phyloP scores from a whole-genome alignment of 2,329 filamentous ascomycete genomes.

The Cladosporium colombiae region DNA sequence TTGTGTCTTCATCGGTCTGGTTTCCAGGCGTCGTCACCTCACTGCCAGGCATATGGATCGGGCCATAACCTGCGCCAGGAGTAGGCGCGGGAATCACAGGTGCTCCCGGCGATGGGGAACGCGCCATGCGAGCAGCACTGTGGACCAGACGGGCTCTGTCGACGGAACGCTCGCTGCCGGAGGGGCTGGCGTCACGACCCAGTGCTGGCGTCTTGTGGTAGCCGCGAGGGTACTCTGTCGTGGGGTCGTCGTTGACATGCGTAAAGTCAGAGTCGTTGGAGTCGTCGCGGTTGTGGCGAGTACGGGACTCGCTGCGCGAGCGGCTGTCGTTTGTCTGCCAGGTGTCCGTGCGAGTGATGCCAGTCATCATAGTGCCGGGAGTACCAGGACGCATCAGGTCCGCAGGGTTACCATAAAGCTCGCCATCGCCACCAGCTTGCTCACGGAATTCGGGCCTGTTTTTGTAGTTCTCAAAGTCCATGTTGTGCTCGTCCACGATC shows the following conservation, averaged over 20 bases:
- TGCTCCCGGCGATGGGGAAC: constrained; percentile 26
- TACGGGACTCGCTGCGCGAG: constrained; percentile 31
- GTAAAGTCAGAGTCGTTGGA: constrained; percentile 34
- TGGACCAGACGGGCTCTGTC: constrained; percentile 26
- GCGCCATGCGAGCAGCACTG: constrained; percentile 34
- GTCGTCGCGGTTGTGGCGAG: constrained; percentile 19
- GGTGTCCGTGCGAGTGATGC: constrained; percentile 33
- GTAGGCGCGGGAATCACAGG: constrained; percentile 22
- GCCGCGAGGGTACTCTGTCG: constrained; percentile 47
- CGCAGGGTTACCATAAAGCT: constrained; percentile 55
- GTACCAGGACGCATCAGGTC: constrained; percentile 65
- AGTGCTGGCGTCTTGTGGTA: constrained; percentile 49
- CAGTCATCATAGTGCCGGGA: constrained; percentile 52
- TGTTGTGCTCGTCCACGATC: constrained; percentile 78
- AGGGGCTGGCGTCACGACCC: constrained; percentile 46
- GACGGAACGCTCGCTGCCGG: constrained; percentile 30
- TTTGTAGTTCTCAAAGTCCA: constrained; percentile 92
- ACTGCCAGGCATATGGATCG: constrained; percentile 23
- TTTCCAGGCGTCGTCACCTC: constrained; percentile 33
- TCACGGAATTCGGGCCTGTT: constrained; percentile 84
- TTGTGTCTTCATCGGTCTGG: constrained; percentile 37
- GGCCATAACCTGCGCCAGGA: constrained; percentile 33
- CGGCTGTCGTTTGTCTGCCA: constrained; percentile 32
- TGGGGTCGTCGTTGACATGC: constrained; percentile 35
- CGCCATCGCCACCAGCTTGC: constrained; percentile 74